Base-by-base conservation (phyloP, 768 basidiomycete genomes). In the Suillus alpinus region DNA sequence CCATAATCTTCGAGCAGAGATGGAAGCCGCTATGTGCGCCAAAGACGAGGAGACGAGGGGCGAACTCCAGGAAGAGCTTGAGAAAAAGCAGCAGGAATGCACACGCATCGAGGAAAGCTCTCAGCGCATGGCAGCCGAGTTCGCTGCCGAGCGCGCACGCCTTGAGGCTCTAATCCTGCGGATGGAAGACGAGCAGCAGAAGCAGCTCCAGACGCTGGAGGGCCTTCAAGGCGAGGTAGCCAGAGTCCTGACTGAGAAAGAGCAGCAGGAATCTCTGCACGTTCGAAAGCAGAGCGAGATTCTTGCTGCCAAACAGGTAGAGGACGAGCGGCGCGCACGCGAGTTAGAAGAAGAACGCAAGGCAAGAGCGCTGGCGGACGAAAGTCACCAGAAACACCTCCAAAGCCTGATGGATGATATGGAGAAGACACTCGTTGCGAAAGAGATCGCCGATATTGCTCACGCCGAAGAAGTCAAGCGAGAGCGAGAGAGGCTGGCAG, bases 31-130 rank as follows among this genome's bases (percentile, higher is more conserved):
- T 6, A 76, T 81, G 65, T 69, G 70, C 20, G 63, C 65, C 58
- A 78, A 81, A 61, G 82, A 83, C 62, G 80, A 81, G 57, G 81
- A 81, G 67, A 78, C 78, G 12, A 71, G 71, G 49, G 61, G 63
- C 51, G 82, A 83, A 64, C 72, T 84, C 37, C 78, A 80, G 57
- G 67, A 74, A 1, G 83, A 81, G 64, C 75, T 76, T 26, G 73
- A 71, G 62, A 79, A 70, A 58, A 74, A 81, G 36, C 75, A 79
- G 63, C 66, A 69, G n/a, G 80, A 82, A 60, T 79, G 83, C 62
- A 66, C 69, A 14, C 72, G 79, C 37, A 73, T 82, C 31, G 76
- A 77, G 50, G 62, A 57, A 31, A 79, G 82, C 39, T 70, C 80
- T 1, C 64, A 73, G 47, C 76, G 71, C n/a, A 71, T 83, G 65